Evolutionary conservation across 2,329 filamentous ascomycete genomes (phyloP).

Genomic region (Aspergillus thermomutatus): DNA sequence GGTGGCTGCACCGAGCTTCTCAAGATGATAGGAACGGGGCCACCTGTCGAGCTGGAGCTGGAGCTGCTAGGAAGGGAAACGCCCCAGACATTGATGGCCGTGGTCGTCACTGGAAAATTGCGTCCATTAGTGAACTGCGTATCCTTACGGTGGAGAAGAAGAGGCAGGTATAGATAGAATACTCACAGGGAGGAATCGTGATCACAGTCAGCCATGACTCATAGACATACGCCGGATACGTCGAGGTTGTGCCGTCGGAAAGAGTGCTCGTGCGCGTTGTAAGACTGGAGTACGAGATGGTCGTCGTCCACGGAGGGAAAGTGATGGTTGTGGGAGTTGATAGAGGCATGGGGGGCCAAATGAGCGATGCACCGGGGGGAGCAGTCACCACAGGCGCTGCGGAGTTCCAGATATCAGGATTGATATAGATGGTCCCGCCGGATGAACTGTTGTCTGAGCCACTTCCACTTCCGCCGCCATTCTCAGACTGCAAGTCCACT

Average conservation of each 20-base stretch:
- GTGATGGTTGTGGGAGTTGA: neutral
- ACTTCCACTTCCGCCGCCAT: neutral
- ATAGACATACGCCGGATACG: neutral
- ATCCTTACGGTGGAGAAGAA: too few species aligned
- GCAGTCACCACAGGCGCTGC: neutral
- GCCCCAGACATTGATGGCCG: neutral
- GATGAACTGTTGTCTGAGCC: neutral
- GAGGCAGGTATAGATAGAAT: neutral
- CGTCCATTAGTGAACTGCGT: too few species aligned
- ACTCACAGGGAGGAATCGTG: neutral
- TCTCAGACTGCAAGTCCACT: conserved; percentile 16
- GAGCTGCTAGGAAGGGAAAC: neutral
- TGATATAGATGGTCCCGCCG: neutral
- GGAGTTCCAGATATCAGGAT: neutral
- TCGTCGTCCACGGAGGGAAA: conserved; percentile 1
- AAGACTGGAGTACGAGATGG: neutral
- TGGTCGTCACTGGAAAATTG: neutral
- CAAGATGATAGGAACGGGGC: neutral
- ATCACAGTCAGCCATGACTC: neutral
- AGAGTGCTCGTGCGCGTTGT: neutral
- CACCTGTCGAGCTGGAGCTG: neutral
- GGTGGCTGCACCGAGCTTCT: neutral
- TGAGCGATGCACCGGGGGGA: neutral
- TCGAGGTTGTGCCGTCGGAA: neutral
- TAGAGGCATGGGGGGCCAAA: neutral